Percentiles rank a stretch among this genome's conserved stretches.
These are phyloP conservation scores for Solanum pinnatisectum DNA, from an alignment of 257 asterid genomes.

Conservation along the genomic window DNA sequence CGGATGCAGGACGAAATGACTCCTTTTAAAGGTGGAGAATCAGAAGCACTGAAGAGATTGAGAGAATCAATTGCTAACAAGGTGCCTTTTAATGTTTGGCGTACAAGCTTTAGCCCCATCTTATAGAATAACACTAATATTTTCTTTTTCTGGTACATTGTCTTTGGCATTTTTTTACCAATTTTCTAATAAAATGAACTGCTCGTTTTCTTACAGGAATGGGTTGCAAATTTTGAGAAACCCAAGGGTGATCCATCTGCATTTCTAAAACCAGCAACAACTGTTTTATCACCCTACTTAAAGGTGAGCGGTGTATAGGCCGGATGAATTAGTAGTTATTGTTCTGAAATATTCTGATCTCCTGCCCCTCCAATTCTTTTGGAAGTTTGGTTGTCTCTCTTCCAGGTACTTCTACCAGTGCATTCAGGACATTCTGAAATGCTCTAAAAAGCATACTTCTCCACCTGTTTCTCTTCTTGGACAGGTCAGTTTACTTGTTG, in stretches of 20 bases:
- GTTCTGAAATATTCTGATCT: slow-evolving; percentile 16
- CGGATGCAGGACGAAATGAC: slow-evolving; percentile 49
- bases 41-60: slow-evolving; percentile 82
- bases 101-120: background rate
- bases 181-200: background rate
- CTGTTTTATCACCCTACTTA: slow-evolving; percentile 85
- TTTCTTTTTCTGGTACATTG: background rate
- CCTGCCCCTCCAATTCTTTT: slow-evolving; percentile 22
- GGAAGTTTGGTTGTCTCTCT: slow-evolving; percentile 96
- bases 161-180: background rate
- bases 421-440: slow-evolving; percentile 64
- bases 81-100: slow-evolving; percentile 23
- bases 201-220: slow-evolving; percentile 43
- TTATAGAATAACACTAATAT: background rate
- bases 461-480: slow-evolving; percentile 99
- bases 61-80: slow-evolving; percentile 56
- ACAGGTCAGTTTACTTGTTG: slow-evolving; percentile 40
- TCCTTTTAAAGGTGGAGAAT: slow-evolving; percentile 90
- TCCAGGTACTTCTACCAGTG: slow-evolving; percentile 91
- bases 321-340: background rate
- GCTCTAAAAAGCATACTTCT: slow-evolving; percentile 61
- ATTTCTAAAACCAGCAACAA: slow-evolving; percentile 80
- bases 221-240: slow-evolving; percentile 94
- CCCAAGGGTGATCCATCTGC: slow-evolving; percentile 97
- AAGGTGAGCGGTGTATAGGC: slow-evolving; percentile 42